A percentile compares a stretch with the other conserved stretches of the same genome.
Evolutionary conservation across 495 filamentous ascomycete genomes (phyloP).

Genomic region (Aeminium ludgeri): DNA sequence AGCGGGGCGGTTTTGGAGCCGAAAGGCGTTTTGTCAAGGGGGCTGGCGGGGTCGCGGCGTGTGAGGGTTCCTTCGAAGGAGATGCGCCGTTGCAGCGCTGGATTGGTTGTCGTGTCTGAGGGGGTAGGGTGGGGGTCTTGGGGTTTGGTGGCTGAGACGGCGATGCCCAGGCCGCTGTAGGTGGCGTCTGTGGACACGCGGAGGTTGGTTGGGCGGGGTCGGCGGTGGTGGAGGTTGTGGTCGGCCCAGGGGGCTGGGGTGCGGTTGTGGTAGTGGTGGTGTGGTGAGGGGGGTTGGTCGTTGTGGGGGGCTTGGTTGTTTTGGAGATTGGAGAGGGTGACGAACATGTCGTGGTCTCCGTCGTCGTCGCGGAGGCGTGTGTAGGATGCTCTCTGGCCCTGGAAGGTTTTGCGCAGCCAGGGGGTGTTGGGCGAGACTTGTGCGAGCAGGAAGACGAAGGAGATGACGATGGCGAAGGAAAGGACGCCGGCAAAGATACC

Average conservation of each 20-base stretch:
- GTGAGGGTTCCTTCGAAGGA: conserved; percentile 8
- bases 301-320: not conserved
- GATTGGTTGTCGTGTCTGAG: not conserved
- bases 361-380: not conserved
- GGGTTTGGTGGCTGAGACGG: not conserved
- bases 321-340: not conserved
- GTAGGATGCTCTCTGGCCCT: not conserved
- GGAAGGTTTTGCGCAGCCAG: not conserved
- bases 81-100: not conserved
- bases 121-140: too few species aligned
- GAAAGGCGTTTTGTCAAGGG: not conserved
- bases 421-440: conserved; percentile 2
- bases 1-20: not conserved
- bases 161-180: conserved; percentile 6
- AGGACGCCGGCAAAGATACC: conserved; percentile 2
- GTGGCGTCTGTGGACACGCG: conserved; percentile 1
- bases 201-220: not conserved
- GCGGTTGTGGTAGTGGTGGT: not conserved
- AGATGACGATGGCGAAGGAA: conserved; percentile 3
- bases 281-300: not conserved
- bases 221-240: too few species aligned
- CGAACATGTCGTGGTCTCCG: not conserved
- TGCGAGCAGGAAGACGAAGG: conserved; percentile 1
- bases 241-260: not conserved
- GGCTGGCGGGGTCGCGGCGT: not conserved